phyloP scores from a whole-genome alignment of 805 yeast genomes.

The Spathaspora gorwiae region DNA sequence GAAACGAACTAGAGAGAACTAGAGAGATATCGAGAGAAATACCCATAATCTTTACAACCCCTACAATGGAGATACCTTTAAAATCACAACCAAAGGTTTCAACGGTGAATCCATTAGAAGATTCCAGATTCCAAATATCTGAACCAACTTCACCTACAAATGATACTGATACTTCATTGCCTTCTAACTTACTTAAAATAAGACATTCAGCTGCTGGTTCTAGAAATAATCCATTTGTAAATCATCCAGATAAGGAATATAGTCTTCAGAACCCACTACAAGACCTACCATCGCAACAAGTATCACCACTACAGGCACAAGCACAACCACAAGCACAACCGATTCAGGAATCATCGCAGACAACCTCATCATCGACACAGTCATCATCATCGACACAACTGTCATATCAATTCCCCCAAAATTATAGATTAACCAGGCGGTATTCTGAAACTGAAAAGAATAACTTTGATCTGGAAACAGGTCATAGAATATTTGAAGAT shows the following conservation, averaged over 20 bases:
- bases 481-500: constrained; percentile 52
- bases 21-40: too few species aligned
- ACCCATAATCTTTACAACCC: too few species aligned
- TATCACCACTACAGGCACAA: neutral
- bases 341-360: too few species aligned
- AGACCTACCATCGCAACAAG: neutral
- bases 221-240: neutral
- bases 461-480: constrained; percentile 53
- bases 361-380: neutral
- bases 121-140: constrained; percentile 14
- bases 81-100: constrained; percentile 39
- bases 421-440: constrained; percentile 43
- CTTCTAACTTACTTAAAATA: constrained; percentile 1
- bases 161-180: neutral
- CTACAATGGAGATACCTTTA: constrained; percentile 34
- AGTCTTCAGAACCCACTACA: too few species aligned
- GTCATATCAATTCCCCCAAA: constrained; percentile 1
- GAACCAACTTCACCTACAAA: neutral
- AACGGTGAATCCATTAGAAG: constrained; percentile 24
- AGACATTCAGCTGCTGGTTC: constrained; percentile 2
- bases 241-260: neutral
- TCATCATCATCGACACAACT: neutral
- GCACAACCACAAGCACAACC: neutral
- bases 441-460: constrained; percentile 64
- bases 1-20: too few species aligned